Evolutionary conservation across 371 early-diverging fungal species (phyloP).

Genomic region (Choanephora cucurbitarum): DNA sequence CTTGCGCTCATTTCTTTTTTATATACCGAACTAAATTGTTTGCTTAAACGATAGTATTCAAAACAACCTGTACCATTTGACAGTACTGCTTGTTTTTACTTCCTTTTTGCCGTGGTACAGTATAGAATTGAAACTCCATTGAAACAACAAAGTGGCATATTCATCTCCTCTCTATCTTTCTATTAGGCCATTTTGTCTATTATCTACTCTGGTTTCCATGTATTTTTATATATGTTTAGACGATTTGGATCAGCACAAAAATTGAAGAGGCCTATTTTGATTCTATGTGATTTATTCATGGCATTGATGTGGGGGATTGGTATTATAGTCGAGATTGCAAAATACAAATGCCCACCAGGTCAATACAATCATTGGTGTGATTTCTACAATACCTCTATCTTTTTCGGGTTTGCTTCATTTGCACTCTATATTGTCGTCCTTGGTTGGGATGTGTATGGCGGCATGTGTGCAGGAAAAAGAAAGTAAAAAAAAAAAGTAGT

Average conservation of each 20-base stretch:
- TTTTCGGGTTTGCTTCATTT: constrained; percentile 55
- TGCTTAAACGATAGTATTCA: constrained; percentile 28
- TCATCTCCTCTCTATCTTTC: not conserved
- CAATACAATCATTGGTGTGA: constrained; percentile 53
- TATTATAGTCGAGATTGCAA: constrained; percentile 55
- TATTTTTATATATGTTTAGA: constrained; percentile 48
- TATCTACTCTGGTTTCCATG: constrained; percentile 48
- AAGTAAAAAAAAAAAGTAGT: constrained; percentile 1
- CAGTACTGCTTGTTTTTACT: constrained; percentile 43
- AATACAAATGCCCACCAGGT: constrained; percentile 52
- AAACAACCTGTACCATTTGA: constrained; percentile 38
- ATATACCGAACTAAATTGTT: not conserved
- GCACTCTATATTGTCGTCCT: constrained; percentile 45
- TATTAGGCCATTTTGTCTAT: constrained; percentile 50
- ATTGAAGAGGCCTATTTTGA: constrained; percentile 51
- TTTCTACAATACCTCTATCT: constrained; percentile 61
- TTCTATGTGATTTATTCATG: constrained; percentile 52
- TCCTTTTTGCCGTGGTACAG: constrained; percentile 47
- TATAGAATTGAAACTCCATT: not conserved
- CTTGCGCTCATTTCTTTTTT: not conserved
- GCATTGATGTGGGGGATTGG: constrained; percentile 58
- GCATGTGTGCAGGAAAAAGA: constrained; percentile 11
- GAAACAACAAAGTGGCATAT: too few relatives aligned
- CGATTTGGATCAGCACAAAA: constrained; percentile 44
- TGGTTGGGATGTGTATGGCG: constrained; percentile 55